Evolutionary conservation across 2,329 filamentous ascomycete species (phyloP).

Genomic region (Calycina marina): DNA sequence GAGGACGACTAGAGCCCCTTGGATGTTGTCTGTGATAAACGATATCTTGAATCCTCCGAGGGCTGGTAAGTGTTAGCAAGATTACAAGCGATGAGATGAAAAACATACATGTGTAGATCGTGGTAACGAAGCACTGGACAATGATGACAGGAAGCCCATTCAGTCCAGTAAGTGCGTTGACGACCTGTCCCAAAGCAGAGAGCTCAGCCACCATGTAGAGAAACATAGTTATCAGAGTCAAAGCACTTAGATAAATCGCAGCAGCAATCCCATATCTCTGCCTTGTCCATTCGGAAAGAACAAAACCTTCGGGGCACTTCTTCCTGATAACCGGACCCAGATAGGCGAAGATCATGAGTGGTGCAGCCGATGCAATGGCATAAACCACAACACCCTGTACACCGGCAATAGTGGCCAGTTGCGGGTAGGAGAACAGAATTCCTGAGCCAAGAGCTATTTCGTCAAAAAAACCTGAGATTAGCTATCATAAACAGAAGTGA

Average conservation of each 20-base stretch:
- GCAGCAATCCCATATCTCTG: constrained; percentile 59
- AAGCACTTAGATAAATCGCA: constrained; percentile 59
- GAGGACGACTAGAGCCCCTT: constrained; percentile 62
- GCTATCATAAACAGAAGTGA: constrained; percentile 22
- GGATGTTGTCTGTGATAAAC: constrained; percentile 71
- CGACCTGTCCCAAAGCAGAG: constrained; percentile 66
- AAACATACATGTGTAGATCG: constrained; percentile 61
- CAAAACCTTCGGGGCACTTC: constrained; percentile 72
- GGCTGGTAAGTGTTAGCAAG: constrained; percentile 29
- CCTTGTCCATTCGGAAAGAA: constrained; percentile 71
- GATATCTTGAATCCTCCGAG: constrained; percentile 73
- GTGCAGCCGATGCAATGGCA: constrained; percentile 55
- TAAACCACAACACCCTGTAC: constrained; percentile 69
- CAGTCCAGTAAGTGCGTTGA: constrained; percentile 59
- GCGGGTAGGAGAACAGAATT: constrained; percentile 70
- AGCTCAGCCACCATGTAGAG: constrained; percentile 79
- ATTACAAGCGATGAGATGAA: no score
- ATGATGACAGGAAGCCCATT: constrained; percentile 63
- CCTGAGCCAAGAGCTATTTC: constrained; percentile 62
- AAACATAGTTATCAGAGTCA: constrained; percentile 71
- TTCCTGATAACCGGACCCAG: constrained; percentile 64
- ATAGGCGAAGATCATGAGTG: constrained; percentile 58
- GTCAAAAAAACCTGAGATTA: constrained; percentile 25
- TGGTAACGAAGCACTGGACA: constrained; percentile 63
- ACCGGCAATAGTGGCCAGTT: constrained; percentile 65